Base-by-base conservation (phyloP, 1,139 yeast genomes). In the Arxiozyma slooffiae region DNA sequence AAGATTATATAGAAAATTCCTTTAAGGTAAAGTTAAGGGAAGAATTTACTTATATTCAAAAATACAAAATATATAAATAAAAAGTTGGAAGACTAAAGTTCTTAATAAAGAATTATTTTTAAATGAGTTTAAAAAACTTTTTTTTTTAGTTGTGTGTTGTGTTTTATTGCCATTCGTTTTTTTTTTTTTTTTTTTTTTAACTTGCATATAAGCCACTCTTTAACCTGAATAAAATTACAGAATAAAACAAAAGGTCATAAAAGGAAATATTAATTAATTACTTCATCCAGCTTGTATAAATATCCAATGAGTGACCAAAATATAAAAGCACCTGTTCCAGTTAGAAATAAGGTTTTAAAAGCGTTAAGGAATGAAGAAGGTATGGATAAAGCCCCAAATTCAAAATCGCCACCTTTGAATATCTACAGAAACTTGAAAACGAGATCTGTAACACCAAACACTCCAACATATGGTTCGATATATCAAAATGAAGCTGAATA, bases 371-470 rank as follows among this genome's bases (percentile, higher is more conserved):
- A 49, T 24, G 57, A 56, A 22, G 56, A 52, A 56, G 52, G 52
- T 20, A 38, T 26, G 7, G 52, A 24, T 51, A 58, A 60, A 36
- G 50, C 59, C 7, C 62, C 57, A 7, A 60, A 56, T 5, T 47
- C 58, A 20, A 48, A 46, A 17, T 48, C 60, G 7, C 55, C 61
- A 8, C 57, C 56, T 7, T 30, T 36, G 17, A 46, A 39, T 30
- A 43, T 40, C 18, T 45, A 36, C 26, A 46, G 34, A 30, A 52
- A 50, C 7, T 14, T 47, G 14, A 53, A 62, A 36, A 61, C 66
- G 2, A 55, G 61, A 41, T 62, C 67, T 1, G 59, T 59, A 7
- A 63, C 67, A n/a, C 67, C 66, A 37, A 55, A 52, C 17, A 48
- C 50, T 16, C 43, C 57, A 26, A 49, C 57, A 9, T 57, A 57